These are phyloP conservation scores for Ogataea pilisensis DNA, from an alignment of 805 yeast species.

Conservation along the genomic window DNA sequence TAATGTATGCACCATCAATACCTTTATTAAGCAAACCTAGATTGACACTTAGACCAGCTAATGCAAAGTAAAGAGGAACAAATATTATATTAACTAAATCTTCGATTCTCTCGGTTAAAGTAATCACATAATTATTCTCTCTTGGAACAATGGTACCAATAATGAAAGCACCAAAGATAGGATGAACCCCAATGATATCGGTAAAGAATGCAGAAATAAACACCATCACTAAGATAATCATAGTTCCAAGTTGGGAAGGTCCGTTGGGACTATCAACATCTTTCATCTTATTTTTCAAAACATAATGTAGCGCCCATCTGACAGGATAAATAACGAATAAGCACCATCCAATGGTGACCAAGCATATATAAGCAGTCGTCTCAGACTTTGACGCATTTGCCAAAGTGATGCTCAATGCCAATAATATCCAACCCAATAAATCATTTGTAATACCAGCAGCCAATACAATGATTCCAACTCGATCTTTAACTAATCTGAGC, in stretches of 20 bases:
- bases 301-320: constrained; percentile 42
- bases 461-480: constrained; percentile 69
- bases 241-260: constrained; percentile 59
- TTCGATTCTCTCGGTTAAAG: constrained; percentile 69
- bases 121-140: constrained; percentile 67
- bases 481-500: constrained; percentile 61
- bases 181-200: constrained; percentile 81
- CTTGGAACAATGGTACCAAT: constrained; percentile 74
- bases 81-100: constrained; percentile 68
- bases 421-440: constrained; percentile 73
- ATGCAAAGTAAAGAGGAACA: constrained; percentile 75
- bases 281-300: constrained; percentile 39
- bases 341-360: constrained; percentile 69
- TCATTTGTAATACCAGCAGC: constrained; percentile 84
- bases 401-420: constrained; percentile 71
- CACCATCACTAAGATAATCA: constrained; percentile 51
- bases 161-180: constrained; percentile 81
- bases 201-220: constrained; percentile 73
- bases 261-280: constrained; percentile 51
- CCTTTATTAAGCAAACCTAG: constrained; percentile 61
- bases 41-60: constrained; percentile 71
- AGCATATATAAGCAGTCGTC: constrained; percentile 62
- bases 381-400: constrained; percentile 71
- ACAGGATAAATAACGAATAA: constrained; percentile 55
- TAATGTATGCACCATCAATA: constrained; percentile 71